A percentile compares a stretch with the other conserved stretches of the same genome.
Evolutionary conservation across 495 filamentous ascomycete genomes (phyloP).

Genomic region (Aspergillus mulundensis): DNA sequence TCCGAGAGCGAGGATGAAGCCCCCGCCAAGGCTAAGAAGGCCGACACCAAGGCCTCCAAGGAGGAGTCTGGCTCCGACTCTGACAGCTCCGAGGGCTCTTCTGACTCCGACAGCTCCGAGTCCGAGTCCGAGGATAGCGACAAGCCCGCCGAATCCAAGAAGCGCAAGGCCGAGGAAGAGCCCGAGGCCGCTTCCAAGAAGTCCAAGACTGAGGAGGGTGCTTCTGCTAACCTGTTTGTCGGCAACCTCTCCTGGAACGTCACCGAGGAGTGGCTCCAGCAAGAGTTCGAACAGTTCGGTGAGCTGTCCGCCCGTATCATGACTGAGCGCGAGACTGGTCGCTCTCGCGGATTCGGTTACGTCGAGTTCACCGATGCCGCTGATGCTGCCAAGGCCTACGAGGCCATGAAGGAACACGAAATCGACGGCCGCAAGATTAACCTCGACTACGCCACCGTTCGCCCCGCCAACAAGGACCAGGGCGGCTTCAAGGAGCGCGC

Average conservation of each 20-base stretch:
- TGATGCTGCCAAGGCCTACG: constrained; percentile 70
- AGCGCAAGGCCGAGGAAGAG: constrained; percentile 82
- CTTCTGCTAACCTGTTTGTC: constrained; percentile 75
- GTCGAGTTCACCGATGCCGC: constrained; percentile 77
- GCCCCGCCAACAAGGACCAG: constrained; percentile 48
- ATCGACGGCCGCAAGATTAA: constrained; percentile 84
- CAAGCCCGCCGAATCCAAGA: constrained; percentile 60
- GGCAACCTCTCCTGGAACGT: constrained; percentile 95
- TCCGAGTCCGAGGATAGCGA: constrained; percentile 47
- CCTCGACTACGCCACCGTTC: constrained; percentile 81
- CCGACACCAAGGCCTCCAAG: constrained; percentile 9
- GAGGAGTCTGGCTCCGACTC: not conserved
- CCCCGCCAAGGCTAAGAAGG: constrained; percentile 32
- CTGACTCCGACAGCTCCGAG: constrained; percentile 42
- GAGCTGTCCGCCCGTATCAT: constrained; percentile 76
- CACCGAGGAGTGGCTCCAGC: constrained; percentile 83
- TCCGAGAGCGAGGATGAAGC: constrained; percentile 30
- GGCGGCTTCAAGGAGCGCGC: constrained; percentile 50
- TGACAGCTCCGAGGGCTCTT: constrained; percentile 23
- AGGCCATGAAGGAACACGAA: constrained; percentile 72
- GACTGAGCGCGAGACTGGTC: constrained; percentile 73
- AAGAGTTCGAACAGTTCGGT: constrained; percentile 82
- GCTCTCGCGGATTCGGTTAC: constrained; percentile 95
- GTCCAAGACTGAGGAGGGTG: constrained; percentile 67
- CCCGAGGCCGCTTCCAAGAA: constrained; percentile 69